Conservation (phyloP, 2,329 filamentous ascomycete genomes). For the Myotisia sp. region DNA sequence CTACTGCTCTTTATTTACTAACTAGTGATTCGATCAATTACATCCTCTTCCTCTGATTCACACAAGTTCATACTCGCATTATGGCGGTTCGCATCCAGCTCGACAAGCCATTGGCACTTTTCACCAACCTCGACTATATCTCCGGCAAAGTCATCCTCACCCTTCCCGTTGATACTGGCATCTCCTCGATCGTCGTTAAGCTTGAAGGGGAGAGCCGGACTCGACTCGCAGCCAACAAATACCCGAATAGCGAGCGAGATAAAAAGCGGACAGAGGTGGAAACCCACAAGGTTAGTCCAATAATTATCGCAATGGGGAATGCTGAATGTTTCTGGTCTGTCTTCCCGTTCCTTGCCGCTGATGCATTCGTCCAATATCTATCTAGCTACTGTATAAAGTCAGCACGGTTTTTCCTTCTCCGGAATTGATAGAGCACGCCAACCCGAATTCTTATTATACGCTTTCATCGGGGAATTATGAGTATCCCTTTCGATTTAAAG, state of each 20-base stretch:
- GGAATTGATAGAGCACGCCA: slow-evolving; percentile 26
- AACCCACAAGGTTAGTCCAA: slow-evolving; percentile 32
- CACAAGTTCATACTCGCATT: too few relatives aligned
- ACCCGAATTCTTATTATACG: slow-evolving; percentile 28
- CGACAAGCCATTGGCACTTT: slow-evolving; percentile 30
- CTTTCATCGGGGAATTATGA: slow-evolving; percentile 33
- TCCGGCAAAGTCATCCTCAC: slow-evolving; percentile 32
- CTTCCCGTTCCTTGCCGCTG: too few relatives aligned
- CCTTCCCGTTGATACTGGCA: slow-evolving; percentile 29
- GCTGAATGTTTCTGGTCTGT: too few relatives aligned
- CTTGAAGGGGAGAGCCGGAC: slow-evolving; percentile 37
- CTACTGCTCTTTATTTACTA: too few relatives aligned
- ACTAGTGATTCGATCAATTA: too few relatives aligned
- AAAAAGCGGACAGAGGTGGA: slow-evolving; percentile 36
- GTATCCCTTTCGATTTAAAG: slow-evolving; percentile 38
- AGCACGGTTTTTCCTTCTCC: slow-evolving; percentile 33
- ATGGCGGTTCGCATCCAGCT: slow-evolving; percentile 35
- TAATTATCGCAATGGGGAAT: too few relatives aligned
- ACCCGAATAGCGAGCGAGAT: slow-evolving; percentile 30
- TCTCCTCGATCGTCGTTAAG: slow-evolving; percentile 35
- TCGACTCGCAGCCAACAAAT: slow-evolving; percentile 27
- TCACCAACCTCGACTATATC: slow-evolving; percentile 37
- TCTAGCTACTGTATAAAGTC: slow-evolving; percentile 35
- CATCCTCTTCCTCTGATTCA: too few relatives aligned
- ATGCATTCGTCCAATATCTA: too few relatives aligned